Base-by-base conservation (phyloP, 176 grass and related monocot genomes). In the Pontederia paniculata region DNA sequence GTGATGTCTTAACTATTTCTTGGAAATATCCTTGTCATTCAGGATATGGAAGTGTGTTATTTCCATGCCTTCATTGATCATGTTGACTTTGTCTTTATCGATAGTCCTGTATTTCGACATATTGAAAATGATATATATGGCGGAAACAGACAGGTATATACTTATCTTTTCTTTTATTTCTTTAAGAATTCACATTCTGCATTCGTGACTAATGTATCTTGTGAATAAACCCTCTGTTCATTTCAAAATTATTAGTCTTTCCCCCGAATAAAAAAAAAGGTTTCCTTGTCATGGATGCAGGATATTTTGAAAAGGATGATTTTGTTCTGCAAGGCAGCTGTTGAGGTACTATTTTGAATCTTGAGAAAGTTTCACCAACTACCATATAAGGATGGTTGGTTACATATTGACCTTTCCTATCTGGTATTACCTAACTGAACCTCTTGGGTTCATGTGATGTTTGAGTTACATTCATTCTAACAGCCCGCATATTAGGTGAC, bases 71-170 rank as follows among this genome's bases (percentile, higher is more conserved):
- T 82, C 72, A 63, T 88, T 58, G 86, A 88, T 66, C 52, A 74
- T 68, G 93, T 97, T 60, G 93, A 97, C 82, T 97, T 88, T 77
- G 83, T 97, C 61, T 97, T 90, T 61, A 65, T 97, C 8, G 86
- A 97, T 66, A 84, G 81, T 63, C 80, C 83, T 51, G 31, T 75
- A 57, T 97, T 90, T 70, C 77, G 58, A 58, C 65, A 82, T 63
- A 78, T 97, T 72, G 83, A 68, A 58, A 84, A 76, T 75, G 77
- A 82, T 70, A 84, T 97, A 68, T 97, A 97, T 78, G 83, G 86
- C 54, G 93, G 93, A 77, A 75, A 90, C n/a, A 77, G 75, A 77
- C 76, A 43, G 58, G 83, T 88, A 88, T 77, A 65, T 75, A 66
- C 64, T 78, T 42, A 56, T 64, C 67, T 74, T 16, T 68, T 50